phyloP scores from a whole-genome alignment of 352 stramenopile species.

The Phytopythium ostracodes region DNA sequence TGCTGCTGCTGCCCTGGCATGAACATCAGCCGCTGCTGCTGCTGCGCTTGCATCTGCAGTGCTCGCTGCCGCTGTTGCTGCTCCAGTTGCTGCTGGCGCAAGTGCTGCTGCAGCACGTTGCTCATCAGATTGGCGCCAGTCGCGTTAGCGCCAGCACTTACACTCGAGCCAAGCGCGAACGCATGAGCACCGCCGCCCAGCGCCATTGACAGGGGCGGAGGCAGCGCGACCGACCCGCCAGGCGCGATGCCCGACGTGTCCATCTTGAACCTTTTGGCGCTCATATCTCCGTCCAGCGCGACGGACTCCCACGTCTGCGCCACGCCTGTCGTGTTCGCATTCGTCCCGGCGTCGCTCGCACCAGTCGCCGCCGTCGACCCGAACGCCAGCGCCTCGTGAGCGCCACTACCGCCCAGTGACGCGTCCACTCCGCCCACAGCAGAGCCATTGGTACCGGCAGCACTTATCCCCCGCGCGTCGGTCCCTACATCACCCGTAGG shows the following conservation, averaged over 20 bases:
- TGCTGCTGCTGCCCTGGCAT: neutral
- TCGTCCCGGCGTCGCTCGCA: neutral
- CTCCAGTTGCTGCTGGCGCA: constrained; percentile 18
- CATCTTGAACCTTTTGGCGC: constrained; percentile 30
- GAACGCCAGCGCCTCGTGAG: neutral
- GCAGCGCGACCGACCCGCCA: neutral
- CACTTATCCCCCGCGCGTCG: neutral
- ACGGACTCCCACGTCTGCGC: constrained; percentile 13
- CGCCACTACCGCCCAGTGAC: neutral
- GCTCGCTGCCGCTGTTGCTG: constrained; percentile 18
- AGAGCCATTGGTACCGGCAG: no score
- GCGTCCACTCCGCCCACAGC: neutral
- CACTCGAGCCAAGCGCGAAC: neutral
- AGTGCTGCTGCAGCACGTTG: constrained; percentile 16
- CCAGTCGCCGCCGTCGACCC: neutral
- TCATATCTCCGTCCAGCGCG: constrained; percentile 10
- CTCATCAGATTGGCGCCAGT: neutral
- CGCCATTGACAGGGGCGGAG: neutral
- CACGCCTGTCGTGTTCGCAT: neutral
- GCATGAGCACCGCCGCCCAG: neutral
- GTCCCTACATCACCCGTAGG: neutral
- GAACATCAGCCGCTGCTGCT: constrained; percentile 7
- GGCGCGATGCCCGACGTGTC: constrained; percentile 8
- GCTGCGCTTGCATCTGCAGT: constrained; percentile 12
- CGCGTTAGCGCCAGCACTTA: neutral